Evolutionary conservation across 306 rosid genomes (phyloP), one percentile per base, ranked within the genome.

Genomic region (Lathyrus aphaca): DNA sequence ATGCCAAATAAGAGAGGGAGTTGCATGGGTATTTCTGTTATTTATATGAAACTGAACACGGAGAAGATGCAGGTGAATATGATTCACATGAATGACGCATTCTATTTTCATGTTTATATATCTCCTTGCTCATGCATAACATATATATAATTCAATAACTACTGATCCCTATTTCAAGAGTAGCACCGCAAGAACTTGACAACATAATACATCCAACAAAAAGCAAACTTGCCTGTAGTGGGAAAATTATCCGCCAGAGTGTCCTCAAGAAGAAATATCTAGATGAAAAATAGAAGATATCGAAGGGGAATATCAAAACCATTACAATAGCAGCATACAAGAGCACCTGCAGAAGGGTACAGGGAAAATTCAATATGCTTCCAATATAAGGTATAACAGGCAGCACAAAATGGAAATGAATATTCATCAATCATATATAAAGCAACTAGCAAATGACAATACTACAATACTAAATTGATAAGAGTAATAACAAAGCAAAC

Each of bases 201-300:
- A 61, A 57, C 43, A 57, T 3, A 53, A 44, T 30, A 45, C 27
- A 67, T 37, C 46, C 72, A 64, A 68, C 72, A 60, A 35, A 50
- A 59, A 73, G 67, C 17, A 82, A 85, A 77, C 96, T 83, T 81
- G 81, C 99, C 99, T 95, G 99, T 74, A 95, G 71, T 6, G 99
- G 99, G 39, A 95, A 79, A 89, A 91, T 51, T 75, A 95, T 89
- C 49, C 91, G 92, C 95, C 96, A 87, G 64, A 89, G 87, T 75
- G 99, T 91, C 88, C 90, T 87, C 66, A 95, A 75, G 78, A 95
- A 87, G 85, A 79, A 95, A 83, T 78, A 95, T 76, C 99, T 88
- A 63, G 99, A 70, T 71, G 99, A 89, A 75, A 91, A 83, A 74
- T 89, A 95, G 75, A 95, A 95, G 75, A 95, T 87, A 65, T 95